Evolutionary conservation across 2,329 filamentous ascomycete species (phyloP), one percentile per base, ranked within the genome.

Genomic region (Hypoxylon sp.): DNA sequence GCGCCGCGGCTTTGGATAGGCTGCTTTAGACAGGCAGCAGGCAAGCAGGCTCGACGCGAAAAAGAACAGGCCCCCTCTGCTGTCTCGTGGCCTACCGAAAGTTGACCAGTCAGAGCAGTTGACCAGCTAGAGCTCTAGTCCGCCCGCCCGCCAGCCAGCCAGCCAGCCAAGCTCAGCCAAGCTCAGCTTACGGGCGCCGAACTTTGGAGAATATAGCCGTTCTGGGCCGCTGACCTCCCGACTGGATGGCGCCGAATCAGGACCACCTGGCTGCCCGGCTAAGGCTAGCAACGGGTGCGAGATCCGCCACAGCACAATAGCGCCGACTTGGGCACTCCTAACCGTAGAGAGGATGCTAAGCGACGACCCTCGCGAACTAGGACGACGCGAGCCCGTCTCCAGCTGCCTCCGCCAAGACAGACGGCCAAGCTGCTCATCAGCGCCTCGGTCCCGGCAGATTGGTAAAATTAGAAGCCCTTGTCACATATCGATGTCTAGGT

Each of bases 171-270:
- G n/a, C n/a, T n/a, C n/a, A n/a, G n/a, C n/a, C n/a, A n/a, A n/a
- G n/a, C n/a, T n/a, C n/a, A n/a, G n/a, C n/a, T n/a, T n/a, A n/a
- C n/a, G n/a, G n/a, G 24, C 35, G 11, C 57, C 41, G 26, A 15
- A 58, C n/a, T 58, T 55, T 46, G 53, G 57, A 42, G 21, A 51
- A 52, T 15, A 29, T 24, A 24, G 29, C 60, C 60, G 60, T 24
- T 56, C 47, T 60, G 60, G 57, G 54, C 29, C 47, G 15, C 18
- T 26, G 33, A 48, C 23, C 47, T 60, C 53, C 60, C 60, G 56
- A 60, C 56, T 50, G 53, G 53, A 43, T 50, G 60, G 60, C 50
- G 60, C 53, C 60, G 47, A 63, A 63, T 60, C 60, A 63, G 55
- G 31, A 41, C 49, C 13, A 57, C 33, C 24, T 38, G 27, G 42